A percentile compares a stretch with the other conserved stretches of the same genome.
Evolutionary conservation across 495 filamentous ascomycete species (phyloP).

Genomic region (Delitschia confertaspora): DNA sequence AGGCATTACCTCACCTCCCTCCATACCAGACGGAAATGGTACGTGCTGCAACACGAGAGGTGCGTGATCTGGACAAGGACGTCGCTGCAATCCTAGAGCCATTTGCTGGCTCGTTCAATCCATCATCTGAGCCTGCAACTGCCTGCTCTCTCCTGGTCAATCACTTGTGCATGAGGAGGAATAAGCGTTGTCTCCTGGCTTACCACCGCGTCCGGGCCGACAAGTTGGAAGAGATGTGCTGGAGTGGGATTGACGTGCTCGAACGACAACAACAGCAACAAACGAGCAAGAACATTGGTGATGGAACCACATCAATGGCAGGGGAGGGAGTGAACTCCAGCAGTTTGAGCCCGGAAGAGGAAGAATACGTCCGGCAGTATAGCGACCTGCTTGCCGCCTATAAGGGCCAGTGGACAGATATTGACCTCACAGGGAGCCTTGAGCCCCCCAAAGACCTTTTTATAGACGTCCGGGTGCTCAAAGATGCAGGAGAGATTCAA

Average conservation of each 20-base stretch:
- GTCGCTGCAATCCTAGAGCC: slow-evolving; percentile 71
- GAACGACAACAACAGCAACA: slow-evolving; percentile 47
- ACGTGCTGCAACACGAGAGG: slow-evolving; percentile 77
- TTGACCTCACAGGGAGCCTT: slow-evolving; percentile 90
- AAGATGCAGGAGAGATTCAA: slow-evolving; percentile 97
- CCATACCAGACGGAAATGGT: slow-evolving; percentile 91
- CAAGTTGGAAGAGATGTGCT: slow-evolving; percentile 89
- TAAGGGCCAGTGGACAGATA: slow-evolving; percentile 98
- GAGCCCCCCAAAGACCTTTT: slow-evolving; percentile 94
- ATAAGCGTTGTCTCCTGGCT: slow-evolving; percentile 91
- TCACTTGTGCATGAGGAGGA: slow-evolving; percentile 88
- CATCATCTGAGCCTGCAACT: slow-evolving; percentile 69
- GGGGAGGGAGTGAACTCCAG: slow-evolving; percentile 48
- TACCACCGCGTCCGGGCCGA: slow-evolving; percentile 87
- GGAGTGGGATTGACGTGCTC: slow-evolving; percentile 74
- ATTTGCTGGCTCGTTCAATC: slow-evolving; percentile 77
- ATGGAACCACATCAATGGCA: slow-evolving; percentile 28
- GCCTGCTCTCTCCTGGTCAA: slow-evolving; percentile 86
- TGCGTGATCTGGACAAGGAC: slow-evolving; percentile 88
- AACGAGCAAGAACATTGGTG: slow-evolving; percentile 33
- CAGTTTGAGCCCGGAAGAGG: slow-evolving; percentile 91
- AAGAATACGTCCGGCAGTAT: slow-evolving; percentile 89
- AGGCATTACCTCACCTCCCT: slow-evolving; percentile 77
- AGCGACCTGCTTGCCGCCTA: slow-evolving; percentile 87
- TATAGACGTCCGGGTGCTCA: slow-evolving; percentile 92